Evolutionary conservation across 202 grass and related monocot species (phyloP).

Genomic region (Cymbopogon flexuosus): DNA sequence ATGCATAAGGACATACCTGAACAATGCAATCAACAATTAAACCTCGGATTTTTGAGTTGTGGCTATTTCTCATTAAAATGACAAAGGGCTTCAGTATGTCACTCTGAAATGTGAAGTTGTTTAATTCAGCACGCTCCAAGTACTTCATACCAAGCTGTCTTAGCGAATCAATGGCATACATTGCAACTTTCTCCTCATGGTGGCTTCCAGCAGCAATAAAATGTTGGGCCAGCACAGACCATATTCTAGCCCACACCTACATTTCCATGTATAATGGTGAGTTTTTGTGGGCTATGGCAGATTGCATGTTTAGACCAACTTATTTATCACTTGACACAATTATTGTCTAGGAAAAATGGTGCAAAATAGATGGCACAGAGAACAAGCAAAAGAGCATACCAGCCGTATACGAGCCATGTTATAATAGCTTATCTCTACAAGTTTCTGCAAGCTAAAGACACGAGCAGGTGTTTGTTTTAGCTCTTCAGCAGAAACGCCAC

Average conservation of each 20-base stretch:
- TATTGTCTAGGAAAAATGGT: neutral
- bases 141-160: conserved; percentile 99
- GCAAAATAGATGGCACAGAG: neutral
- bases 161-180: conserved; percentile 96
- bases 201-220: conserved; percentile 97
- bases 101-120: conserved; percentile 99
- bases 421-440: conserved; percentile 99
- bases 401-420: conserved; percentile 98
- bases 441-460: conserved; percentile 97
- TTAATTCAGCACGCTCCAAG: conserved; percentile 91
- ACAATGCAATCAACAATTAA: conserved; percentile 99
- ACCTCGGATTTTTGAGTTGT: conserved; percentile 81
- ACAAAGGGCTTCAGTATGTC: conserved; percentile 99
- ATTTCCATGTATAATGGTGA: conserved; percentile 31
- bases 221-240: conserved; percentile 89
- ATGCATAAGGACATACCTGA: conserved; percentile 52
- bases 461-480: conserved; percentile 92
- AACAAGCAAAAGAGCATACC: conserved; percentile 48
- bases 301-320: neutral
- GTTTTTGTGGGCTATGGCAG: conserved; percentile 6
- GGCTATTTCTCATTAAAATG: conserved; percentile 94
- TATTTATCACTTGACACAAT: conserved; percentile 10
- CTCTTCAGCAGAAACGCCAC: conserved; percentile 91
- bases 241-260: conserved; percentile 99
- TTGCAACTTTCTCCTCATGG: conserved; percentile 88